Evolutionary conservation across 371 early-diverging fungal species (phyloP).

Genomic region (Apophysomyces sp.): DNA sequence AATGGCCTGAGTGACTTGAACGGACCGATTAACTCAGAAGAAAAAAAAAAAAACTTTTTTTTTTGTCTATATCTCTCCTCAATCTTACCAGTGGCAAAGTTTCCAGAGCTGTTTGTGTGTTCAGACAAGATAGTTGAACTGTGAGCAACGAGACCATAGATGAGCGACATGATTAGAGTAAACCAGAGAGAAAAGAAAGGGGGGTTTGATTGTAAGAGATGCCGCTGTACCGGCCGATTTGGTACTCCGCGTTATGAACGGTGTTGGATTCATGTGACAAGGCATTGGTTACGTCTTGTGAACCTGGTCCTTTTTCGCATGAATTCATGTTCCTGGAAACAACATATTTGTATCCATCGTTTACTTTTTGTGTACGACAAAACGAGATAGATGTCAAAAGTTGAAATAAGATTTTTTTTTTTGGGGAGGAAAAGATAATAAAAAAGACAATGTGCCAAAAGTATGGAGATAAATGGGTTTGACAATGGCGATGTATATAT

Average conservation of each 20-base stretch:
- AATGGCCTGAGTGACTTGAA: constrained; percentile 80
- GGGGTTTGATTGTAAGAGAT: background rate
- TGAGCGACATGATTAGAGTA: constrained; percentile 56
- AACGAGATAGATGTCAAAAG: too few species aligned
- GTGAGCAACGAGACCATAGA: constrained; percentile 75
- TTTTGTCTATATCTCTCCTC: background rate
- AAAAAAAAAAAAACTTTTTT: constrained; percentile 4
- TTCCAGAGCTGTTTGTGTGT: constrained; percentile 75
- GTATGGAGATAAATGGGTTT: too few species aligned
- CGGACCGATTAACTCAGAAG: background rate
- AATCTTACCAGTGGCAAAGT: constrained; percentile 66
- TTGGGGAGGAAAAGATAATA: too few species aligned
- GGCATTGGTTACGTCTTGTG: too few species aligned
- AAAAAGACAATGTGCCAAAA: too few species aligned
- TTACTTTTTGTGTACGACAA: too few species aligned
- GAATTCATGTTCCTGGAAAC: too few species aligned
- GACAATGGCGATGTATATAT: too few species aligned
- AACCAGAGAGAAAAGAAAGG: background rate
- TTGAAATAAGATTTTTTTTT: too few species aligned
- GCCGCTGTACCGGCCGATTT: background rate
- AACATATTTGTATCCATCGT: too few species aligned
- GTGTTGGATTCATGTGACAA: background rate
- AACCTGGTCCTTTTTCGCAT: too few species aligned
- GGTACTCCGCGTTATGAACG: background rate
- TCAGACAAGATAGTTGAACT: constrained; percentile 75